phyloP scores from a whole-genome alignment of 2,329 filamentous ascomycete genomes.

The Acrodontium crateriforme region DNA sequence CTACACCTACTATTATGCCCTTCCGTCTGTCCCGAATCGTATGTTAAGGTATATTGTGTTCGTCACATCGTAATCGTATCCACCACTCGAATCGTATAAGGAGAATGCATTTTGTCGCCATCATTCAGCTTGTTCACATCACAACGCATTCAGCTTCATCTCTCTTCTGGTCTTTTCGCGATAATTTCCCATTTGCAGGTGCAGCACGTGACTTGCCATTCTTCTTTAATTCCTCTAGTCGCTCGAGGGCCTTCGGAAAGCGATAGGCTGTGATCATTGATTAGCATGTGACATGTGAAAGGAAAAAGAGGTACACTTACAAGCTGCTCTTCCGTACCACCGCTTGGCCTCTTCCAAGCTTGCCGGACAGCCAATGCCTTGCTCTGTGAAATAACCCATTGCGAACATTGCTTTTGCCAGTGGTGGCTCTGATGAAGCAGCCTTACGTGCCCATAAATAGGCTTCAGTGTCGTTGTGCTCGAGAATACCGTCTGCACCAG shows the following conservation, averaged over 20 bases:
- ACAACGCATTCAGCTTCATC: slow-evolving; percentile 79
- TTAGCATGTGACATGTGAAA: slow-evolving; percentile 5
- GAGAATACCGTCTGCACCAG: slow-evolving; percentile 73
- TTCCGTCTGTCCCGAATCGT: no score
- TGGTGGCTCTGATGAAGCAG: slow-evolving; percentile 60
- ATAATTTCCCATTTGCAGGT: slow-evolving; percentile 59
- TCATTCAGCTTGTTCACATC: slow-evolving; percentile 60
- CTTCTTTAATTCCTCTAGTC: slow-evolving; percentile 81
- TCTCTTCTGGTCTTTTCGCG: slow-evolving; percentile 67
- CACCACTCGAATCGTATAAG: no score
- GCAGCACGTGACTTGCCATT: slow-evolving; percentile 44
- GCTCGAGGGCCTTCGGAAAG: slow-evolving; percentile 82
- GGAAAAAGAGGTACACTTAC: slow-evolving; percentile 44
- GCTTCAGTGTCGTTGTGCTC: slow-evolving; percentile 91
- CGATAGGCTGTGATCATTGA: slow-evolving; percentile 56
- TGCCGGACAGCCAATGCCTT: slow-evolving; percentile 74
- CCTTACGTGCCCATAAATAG: slow-evolving; percentile 92
- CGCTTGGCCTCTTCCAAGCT: slow-evolving; percentile 91
- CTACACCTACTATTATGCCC: no score
- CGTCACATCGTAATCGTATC: no score
- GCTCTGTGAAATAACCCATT: slow-evolving; percentile 95
- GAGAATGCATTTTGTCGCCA: no score
- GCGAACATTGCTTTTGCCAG: slow-evolving; percentile 92
- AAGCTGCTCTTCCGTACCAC: slow-evolving; percentile 95
- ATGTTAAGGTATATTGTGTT: no score